phyloP scores from a whole-genome alignment of 306 rosid genomes.

The Gillenia trifoliata region DNA sequence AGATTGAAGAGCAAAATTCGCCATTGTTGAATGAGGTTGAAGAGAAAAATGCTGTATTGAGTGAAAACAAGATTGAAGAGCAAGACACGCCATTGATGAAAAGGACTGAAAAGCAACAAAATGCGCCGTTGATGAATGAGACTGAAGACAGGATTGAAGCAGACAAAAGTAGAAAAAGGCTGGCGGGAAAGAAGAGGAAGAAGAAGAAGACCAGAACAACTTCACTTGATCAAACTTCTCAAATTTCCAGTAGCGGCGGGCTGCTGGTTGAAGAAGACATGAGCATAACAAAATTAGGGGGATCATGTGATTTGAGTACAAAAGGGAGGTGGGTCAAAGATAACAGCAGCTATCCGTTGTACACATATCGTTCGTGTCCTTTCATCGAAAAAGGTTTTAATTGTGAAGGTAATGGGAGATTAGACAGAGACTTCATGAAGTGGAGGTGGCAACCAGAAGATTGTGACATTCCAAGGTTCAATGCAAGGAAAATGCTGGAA shows the following conservation, averaged over 20 bases:
- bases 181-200: constrained; percentile 23
- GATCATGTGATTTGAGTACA: constrained; percentile 55
- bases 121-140: not conserved
- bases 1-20: too few species aligned
- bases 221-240: too few species aligned
- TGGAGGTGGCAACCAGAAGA: constrained; percentile 83
- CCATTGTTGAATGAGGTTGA: not conserved
- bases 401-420: constrained; percentile 84
- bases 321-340: constrained; percentile 69
- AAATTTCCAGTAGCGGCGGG: too few species aligned
- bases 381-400: constrained; percentile 89
- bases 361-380: constrained; percentile 61
- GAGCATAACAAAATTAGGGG: not conserved
- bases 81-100: not conserved
- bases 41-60: constrained; percentile 12
- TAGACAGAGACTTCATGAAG: constrained; percentile 57
- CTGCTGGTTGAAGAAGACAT: too few species aligned
- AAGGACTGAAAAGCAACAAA: constrained; percentile 10
- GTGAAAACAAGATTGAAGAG: not conserved
- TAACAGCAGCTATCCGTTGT: constrained; percentile 67
- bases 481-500: constrained; percentile 89
- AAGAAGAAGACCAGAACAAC: too few species aligned
- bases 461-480: constrained; percentile 72
- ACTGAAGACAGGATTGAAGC: not conserved
- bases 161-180: not conserved